Percentiles rank a stretch among this genome's conserved stretches.
phyloP scores from a whole-genome alignment of 2,329 filamentous ascomycete species.

The Apiospora arundinis region DNA sequence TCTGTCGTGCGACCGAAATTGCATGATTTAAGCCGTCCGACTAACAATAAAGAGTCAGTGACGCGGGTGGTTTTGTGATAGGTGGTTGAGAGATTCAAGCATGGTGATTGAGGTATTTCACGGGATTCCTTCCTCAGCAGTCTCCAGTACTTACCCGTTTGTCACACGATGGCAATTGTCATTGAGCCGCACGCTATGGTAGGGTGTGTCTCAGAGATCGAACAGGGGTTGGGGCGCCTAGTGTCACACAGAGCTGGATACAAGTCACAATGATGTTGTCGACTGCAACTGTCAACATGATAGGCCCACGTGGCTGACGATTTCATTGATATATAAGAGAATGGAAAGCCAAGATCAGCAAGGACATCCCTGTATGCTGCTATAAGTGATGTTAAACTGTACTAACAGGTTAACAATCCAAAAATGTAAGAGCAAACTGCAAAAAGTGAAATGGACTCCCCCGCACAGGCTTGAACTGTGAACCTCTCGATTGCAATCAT shows the following conservation, averaged over 20 bases:
- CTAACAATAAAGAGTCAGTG: not conserved
- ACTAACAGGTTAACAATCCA: too few species aligned
- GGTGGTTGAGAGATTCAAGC: not conserved
- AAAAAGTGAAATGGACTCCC: not conserved
- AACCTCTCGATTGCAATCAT: slow-evolving; percentile 30
- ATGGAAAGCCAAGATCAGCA: not conserved
- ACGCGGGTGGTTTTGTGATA: not conserved
- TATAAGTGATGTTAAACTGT: too few species aligned
- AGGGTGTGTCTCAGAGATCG: not conserved
- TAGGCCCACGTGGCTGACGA: not conserved
- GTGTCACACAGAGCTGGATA: not conserved
- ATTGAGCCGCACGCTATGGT: not conserved
- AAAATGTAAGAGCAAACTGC: not conserved
- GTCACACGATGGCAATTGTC: not conserved
- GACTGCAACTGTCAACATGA: not conserved
- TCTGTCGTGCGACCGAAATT: not conserved
- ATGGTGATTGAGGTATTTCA: not conserved
- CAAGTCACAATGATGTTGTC: not conserved
- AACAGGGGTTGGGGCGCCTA: not conserved
- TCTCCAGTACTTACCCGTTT: not conserved
- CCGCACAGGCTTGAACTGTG: slow-evolving; percentile 23
- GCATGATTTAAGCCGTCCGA: not conserved
- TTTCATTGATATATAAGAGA: not conserved
- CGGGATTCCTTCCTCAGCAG: not conserved
- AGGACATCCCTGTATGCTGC: not conserved